Base-by-base conservation (phyloP, 179 eudicot genomes). In the Dionaea muscipula region DNA sequence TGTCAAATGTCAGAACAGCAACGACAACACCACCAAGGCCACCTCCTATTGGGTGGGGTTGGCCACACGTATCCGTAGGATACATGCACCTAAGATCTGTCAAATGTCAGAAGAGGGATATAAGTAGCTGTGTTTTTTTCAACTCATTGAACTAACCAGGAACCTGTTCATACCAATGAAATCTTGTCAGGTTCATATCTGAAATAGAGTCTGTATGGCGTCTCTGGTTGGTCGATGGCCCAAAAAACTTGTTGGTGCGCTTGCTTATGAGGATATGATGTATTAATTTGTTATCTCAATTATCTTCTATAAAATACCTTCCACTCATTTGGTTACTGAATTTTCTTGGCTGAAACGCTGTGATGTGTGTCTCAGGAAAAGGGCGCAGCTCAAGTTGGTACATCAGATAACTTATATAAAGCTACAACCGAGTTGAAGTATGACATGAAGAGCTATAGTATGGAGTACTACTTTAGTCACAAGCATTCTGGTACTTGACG, bases 131-230 rank as follows among this genome's bases (percentile, higher is more conserved):
- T 46, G 1, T 10, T 27, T 8, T 25, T 19, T 33, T 45, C 57
- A 46, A 12, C 17, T 44, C 20, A 33, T 16, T 33, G 15, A 7
- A 2, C 49, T 24, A 60, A 24, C 39, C 36, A 47, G 17, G 12
- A 10, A 23, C 47, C 39, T 60, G 24, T 35, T 38, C 9, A 21
- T 31, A 7, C 4, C 13, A 7, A 24, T 33, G 39, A 38, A 46
- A 54, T 33, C 9, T 49, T 10, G 55, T 23, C 61, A 90, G 97
- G 84, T 90, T 90, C 69, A 90, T 90, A 62, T 90, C 97, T 50
- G 94, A 86, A 61, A 84, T 90, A 47, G 97, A 90, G 76, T 94
- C 94, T 0, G 83, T 84, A 31, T 86, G 94, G 70, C 81, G 95
- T 7, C 88, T 81, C 11, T 90, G 97, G 95, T 67, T 86, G 72